Evolutionary conservation across 1,139 yeast species (phyloP).

Genomic region (Nakaseomyces delphensis): DNA sequence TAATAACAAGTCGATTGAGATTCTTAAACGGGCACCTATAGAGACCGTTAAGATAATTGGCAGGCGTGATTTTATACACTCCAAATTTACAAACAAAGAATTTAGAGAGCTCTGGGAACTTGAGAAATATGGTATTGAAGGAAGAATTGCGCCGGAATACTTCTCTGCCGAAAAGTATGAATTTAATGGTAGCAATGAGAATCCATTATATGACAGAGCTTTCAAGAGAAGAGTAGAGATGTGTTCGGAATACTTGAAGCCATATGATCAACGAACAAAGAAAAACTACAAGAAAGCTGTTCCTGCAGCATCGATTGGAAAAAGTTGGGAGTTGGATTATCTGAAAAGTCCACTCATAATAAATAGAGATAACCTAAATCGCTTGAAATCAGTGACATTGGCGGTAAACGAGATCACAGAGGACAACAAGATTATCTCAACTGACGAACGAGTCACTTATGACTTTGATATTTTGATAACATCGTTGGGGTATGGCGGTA

Average conservation of each 20-base stretch:
- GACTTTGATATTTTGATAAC: constrained; percentile 64
- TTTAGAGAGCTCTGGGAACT: constrained; percentile 73
- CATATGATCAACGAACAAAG: constrained; percentile 24
- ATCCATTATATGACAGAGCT: constrained; percentile 44
- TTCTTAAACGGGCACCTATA: constrained; percentile 46
- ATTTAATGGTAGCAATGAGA: constrained; percentile 23
- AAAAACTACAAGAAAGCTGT: constrained; percentile 24
- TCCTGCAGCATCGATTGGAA: constrained; percentile 26
- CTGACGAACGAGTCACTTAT: constrained; percentile 33
- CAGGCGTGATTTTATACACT: constrained; percentile 71
- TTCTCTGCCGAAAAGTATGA: constrained; percentile 38
- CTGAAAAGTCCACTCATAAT: constrained; percentile 59
- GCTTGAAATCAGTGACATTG: constrained; percentile 35
- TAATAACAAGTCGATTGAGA: constrained; percentile 48
- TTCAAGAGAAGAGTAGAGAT: constrained; percentile 62
- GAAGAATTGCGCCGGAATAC: constrained; percentile 44
- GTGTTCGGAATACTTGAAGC: constrained; percentile 44
- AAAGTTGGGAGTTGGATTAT: constrained; percentile 63
- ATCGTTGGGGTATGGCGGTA: constrained; percentile 78
- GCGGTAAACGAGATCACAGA: constrained; percentile 28
- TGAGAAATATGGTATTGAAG: constrained; percentile 43
- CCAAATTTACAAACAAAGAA: constrained; percentile 91
- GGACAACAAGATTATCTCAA: constrained; percentile 36
- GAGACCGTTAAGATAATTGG: constrained; percentile 66
- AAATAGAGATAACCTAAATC: constrained; percentile 25